Conservation (phyloP, 441 rosid species). For the Populus hybrid region DNA sequence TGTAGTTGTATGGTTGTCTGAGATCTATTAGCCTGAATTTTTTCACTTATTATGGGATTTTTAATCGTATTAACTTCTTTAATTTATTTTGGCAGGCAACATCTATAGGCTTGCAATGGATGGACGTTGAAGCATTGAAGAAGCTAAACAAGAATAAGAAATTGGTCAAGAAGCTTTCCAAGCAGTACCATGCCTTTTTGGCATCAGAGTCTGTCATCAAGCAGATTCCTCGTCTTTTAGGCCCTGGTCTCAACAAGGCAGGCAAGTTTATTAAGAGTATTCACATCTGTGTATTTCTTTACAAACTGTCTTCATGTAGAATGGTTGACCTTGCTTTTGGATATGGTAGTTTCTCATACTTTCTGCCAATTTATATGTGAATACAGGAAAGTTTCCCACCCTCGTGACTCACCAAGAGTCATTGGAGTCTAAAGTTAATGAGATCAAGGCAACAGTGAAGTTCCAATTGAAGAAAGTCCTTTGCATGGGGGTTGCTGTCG, state of each 20-base stretch:
- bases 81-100: constrained; percentile 47
- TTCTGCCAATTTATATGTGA: neutral
- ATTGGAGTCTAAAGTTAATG: constrained; percentile 87
- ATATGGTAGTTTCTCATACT: neutral
- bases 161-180: constrained; percentile 92
- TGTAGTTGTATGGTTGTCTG: neutral
- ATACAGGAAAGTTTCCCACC: constrained; percentile 95
- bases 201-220: constrained; percentile 97
- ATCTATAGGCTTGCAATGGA: constrained; percentile 66
- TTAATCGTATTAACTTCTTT: neutral
- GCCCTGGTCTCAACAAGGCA: constrained; percentile 99
- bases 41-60: no score
- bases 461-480: constrained; percentile 74
- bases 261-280: constrained; percentile 33
- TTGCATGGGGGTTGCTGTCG: constrained; percentile 47
- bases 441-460: constrained; percentile 60
- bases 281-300: neutral
- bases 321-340: neutral
- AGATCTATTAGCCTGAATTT: no score
- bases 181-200: constrained; percentile 89
- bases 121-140: constrained; percentile 93
- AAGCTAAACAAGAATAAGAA: constrained; percentile 97
- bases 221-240: constrained; percentile 98
- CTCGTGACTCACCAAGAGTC: constrained; percentile 94
- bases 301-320: neutral